Evolutionary conservation across 2,329 filamentous ascomycete genomes (phyloP).

Genomic region (Talaromyces sp.): DNA sequence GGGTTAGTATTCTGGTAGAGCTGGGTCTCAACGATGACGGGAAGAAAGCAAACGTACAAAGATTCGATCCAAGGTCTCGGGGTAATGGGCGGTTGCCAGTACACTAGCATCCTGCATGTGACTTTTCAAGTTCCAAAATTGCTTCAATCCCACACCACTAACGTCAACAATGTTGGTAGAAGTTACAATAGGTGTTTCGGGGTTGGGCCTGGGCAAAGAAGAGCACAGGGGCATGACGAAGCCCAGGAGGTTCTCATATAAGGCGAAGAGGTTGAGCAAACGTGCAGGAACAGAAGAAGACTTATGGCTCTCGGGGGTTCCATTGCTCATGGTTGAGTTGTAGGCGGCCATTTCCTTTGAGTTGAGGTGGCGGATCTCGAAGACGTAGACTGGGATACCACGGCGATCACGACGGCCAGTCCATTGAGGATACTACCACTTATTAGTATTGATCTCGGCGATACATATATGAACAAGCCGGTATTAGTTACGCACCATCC

Average conservation of each 20-base stretch:
- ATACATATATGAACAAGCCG: too few species aligned
- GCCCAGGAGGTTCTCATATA: conserved; percentile 89
- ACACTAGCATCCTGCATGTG: conserved; percentile 94
- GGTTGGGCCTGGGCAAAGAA: conserved; percentile 71
- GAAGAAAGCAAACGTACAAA: conserved; percentile 53
- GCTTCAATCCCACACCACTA: conserved; percentile 80
- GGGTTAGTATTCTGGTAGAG: not conserved
- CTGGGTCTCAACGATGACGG: not conserved
- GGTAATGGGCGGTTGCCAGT: conserved; percentile 90
- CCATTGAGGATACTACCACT: conserved; percentile 83
- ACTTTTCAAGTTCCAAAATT: conserved; percentile 91
- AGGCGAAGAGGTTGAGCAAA: conserved; percentile 81
- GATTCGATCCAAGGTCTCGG: conserved; percentile 85
- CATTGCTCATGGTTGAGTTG: conserved; percentile 55
- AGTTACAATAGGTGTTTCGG: conserved; percentile 84
- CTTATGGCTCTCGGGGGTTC: conserved; percentile 61
- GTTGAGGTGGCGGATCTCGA: conserved; percentile 81
- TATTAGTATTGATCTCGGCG: not conserved
- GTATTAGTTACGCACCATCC: conserved; percentile 61
- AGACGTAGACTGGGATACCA: conserved; percentile 90
- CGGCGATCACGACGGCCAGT: conserved; percentile 86
- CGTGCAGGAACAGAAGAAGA: conserved; percentile 63
- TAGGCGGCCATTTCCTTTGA: conserved; percentile 79
- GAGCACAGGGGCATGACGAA: conserved; percentile 87
- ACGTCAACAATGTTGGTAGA: conserved; percentile 97